Evolutionary conservation across 2,329 filamentous ascomycete species (phyloP), one percentile per base, ranked within the genome.

Genomic region (Sphaerulina vaccinii): DNA sequence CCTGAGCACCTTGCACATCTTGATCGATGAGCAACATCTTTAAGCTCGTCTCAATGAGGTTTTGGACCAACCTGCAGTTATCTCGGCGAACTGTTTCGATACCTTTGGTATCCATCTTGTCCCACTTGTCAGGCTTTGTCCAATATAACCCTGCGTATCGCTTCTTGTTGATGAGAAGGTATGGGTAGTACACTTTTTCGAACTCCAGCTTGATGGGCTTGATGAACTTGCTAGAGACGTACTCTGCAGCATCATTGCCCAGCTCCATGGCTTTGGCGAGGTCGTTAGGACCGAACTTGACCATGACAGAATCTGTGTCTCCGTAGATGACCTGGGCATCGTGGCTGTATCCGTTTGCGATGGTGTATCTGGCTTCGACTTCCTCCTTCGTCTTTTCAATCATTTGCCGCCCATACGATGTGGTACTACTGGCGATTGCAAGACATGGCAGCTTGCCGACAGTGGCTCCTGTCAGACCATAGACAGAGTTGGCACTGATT

Each of bases 31-130:
- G 75, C 64, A 99, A 89, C 86, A 96, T 97, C 61, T 90, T 83
- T 59, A 99, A 74, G 18, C 96, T 92, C 50, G 93, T 97, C 72
- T 99, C 93, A 65, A 99, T 97, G 53, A 97, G 93, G 2, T 88
- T 96, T 71, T 97, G 92, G 13, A 97, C 93, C 54, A 99, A 76
- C 46, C 93, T 79, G 68, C 93, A 99, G 68, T 99, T 99, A 71
- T 99, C 93, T 79, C 93, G 81, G 61, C 93, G 86, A 40, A 99
- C 95, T 3, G 93, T 99, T 73, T 99, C 93, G 61, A 99, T 97
- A 79, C 93, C 93, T 71, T 99, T 99, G 54, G 90, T 97, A 72
- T 99, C 93, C 95, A 99, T 99, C 78, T 97, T 99, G 80, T 99
- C 95, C 70, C 87, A 93, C 72, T 96, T 96, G 36, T 92, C 82